Base-by-base conservation (phyloP, 1,139 yeast species). In the Hyphopichia buzzinii region DNA sequence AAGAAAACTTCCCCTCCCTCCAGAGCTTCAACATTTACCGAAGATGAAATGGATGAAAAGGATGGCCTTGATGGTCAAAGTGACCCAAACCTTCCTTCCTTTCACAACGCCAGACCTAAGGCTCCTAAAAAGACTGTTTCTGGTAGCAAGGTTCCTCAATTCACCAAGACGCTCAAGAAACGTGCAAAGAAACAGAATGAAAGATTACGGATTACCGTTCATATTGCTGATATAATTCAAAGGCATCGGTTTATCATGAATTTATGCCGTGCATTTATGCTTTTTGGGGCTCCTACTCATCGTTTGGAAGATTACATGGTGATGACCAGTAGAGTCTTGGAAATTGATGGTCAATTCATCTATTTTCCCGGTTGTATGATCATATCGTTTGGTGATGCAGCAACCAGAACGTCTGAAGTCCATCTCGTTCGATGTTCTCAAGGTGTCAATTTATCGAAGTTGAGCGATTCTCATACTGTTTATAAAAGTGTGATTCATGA, bases 311-410 rank as follows among this genome's bases (percentile, higher is more conserved):
- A 89, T 54, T 89, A 87, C 58, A 79, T 90, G 86, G 74, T 81
- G 24, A 84, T 86, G 90, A 89, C 96, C 1, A 81, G 95, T 17
- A 72, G 95, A 41, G 96, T 88, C 5, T 67, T 90, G 41, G 96
- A 87, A 54, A 85, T 89, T 39, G 96, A 89, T 56, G 96, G 94
- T 0, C 96, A 89, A 51, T 89, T 86, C 47, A 72, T 90, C 40
- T 90, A 90, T 55, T 74, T 90, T 43, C 97, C 97, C 0, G 97
- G 97, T 0, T 85, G 95, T 55, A 89, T 90, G 96, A 77, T 90
- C 44, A 80, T 86, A 12, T 84, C 96, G 0, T 90, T 89, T 61
- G 96, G 95, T 57, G 97, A 89, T 59, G 82, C 88, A 2, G 80
- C 95, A 4, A 88, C 97, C 1, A 85, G 95, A 63, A 90, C 97